A percentile compares a stretch with the other conserved stretches of the same genome.
These are phyloP conservation scores for Trichophyton simii DNA, from an alignment of 2,329 filamentous ascomycete species.

Conservation along the genomic window DNA sequence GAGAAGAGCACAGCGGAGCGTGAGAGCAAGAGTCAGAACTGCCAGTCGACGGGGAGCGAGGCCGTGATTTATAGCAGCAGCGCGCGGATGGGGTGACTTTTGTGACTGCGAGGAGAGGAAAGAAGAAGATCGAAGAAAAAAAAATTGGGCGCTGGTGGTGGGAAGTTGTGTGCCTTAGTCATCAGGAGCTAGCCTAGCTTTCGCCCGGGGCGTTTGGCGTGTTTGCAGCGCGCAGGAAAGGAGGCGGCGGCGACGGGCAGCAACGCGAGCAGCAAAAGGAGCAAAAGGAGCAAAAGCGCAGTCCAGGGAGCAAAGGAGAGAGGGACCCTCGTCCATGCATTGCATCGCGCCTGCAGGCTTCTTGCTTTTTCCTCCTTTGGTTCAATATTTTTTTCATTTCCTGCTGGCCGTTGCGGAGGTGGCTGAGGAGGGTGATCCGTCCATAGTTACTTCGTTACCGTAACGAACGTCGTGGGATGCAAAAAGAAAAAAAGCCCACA, in stretches of 20 bases:
- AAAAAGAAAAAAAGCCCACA: background rate
- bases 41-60: background rate
- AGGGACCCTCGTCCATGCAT: background rate
- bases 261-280: background rate
- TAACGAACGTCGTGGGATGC: background rate
- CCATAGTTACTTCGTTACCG: background rate
- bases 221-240: background rate
- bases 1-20: background rate
- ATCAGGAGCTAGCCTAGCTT: background rate
- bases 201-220: background rate
- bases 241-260: background rate
- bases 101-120: background rate
- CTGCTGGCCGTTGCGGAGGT: background rate
- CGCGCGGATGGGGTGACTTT: background rate
- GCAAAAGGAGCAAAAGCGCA: background rate
- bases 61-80: background rate
- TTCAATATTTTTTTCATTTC: background rate
- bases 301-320: background rate
- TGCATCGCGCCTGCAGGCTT: background rate
- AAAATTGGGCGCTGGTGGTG: background rate
- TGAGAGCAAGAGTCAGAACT: background rate
- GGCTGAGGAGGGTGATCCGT: background rate
- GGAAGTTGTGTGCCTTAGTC: background rate
- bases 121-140: background rate
- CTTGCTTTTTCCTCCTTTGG: background rate